Percentiles rank a stretch among this genome's conserved stretches.
Evolutionary conservation across 495 filamentous ascomycete species (phyloP).

Genomic region (Aspergillus bertholletiae): DNA sequence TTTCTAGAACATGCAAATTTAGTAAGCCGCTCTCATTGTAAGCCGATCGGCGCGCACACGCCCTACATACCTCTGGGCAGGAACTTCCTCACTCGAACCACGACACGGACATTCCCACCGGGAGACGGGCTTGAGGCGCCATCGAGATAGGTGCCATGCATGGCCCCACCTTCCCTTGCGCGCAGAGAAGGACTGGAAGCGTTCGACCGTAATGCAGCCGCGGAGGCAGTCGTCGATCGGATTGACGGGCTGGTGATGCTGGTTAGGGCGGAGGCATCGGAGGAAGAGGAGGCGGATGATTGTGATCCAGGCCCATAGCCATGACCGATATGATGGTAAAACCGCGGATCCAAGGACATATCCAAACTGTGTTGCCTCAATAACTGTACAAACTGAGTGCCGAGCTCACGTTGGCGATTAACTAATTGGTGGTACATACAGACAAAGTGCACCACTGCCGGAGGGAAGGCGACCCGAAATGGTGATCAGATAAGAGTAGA

Average conservation of each 20-base stretch:
- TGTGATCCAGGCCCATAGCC: conserved; percentile 40
- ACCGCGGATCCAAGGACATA: conserved; percentile 57
- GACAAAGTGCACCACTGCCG: conserved; percentile 15
- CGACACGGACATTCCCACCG: conserved; percentile 89
- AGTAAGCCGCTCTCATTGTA: neutral
- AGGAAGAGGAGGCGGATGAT: conserved; percentile 58
- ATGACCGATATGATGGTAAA: conserved; percentile 47
- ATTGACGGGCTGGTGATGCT: conserved; percentile 46
- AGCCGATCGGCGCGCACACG: neutral
- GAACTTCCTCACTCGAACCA: conserved; percentile 88
- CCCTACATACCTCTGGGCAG: conserved; percentile 70
- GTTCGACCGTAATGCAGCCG: conserved; percentile 46
- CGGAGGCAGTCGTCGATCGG: conserved; percentile 59
- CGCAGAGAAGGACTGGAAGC: conserved; percentile 64
- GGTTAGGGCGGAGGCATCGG: conserved; percentile 49
- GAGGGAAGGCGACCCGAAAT: conserved; percentile 6
- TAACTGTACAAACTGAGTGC: conserved; percentile 43
- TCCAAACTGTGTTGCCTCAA: conserved; percentile 45
- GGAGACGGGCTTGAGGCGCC: conserved; percentile 33
- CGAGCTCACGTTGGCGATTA: conserved; percentile 42
- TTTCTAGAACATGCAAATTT: conserved; percentile 51
- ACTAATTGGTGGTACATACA: conserved; percentile 44
- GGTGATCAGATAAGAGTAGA: neutral
- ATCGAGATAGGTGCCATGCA: conserved; percentile 30
- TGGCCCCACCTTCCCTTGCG: conserved; percentile 61